Evolutionary conservation across 2,329 filamentous ascomycete genomes (phyloP).

Genomic region (Colletotrichum sp.): DNA sequence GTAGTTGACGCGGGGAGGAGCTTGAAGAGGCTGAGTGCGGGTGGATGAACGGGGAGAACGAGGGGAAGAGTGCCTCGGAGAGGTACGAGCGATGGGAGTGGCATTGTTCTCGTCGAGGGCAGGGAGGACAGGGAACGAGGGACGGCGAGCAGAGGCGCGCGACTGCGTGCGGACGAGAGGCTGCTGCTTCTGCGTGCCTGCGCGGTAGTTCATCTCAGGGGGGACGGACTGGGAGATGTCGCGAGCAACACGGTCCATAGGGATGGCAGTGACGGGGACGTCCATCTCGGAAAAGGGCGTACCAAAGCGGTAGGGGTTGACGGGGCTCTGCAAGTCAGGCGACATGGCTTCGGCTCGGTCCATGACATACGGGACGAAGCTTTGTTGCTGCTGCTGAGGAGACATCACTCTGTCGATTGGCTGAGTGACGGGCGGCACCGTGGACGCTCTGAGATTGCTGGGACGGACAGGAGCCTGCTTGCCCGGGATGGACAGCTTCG

Average conservation of each 20-base stretch:
- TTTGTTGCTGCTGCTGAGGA: constrained; percentile 20
- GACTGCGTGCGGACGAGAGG: constrained; percentile 53
- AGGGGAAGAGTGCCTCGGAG: constrained; percentile 39
- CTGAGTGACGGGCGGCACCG: constrained; percentile 30
- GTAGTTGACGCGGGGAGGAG: constrained; percentile 60
- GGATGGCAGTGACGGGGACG: constrained; percentile 78
- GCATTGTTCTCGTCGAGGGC: constrained; percentile 70
- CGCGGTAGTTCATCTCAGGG: constrained; percentile 85
- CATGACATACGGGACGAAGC: constrained; percentile 58
- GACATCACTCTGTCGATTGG: constrained; percentile 23
- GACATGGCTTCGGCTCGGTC: constrained; percentile 54
- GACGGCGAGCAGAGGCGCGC: constrained; percentile 64
- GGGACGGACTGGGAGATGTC: constrained; percentile 90
- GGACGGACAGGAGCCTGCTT: constrained; percentile 32
- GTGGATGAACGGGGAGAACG: constrained; percentile 31
- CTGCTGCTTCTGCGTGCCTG: constrained; percentile 35
- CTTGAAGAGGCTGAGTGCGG: constrained; percentile 43
- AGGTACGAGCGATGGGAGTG: constrained; percentile 39
- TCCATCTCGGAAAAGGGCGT: constrained; percentile 93
- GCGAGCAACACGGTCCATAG: constrained; percentile 74
- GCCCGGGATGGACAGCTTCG: constrained; percentile 66
- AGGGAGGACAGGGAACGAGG: constrained; percentile 72
- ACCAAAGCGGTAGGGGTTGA: constrained; percentile 74
- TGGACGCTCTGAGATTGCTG: constrained; percentile 31
- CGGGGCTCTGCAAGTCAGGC: constrained; percentile 62